phyloP scores from a whole-genome alignment of 2,329 filamentous ascomycete species.

The Orbilia brochopaga region DNA sequence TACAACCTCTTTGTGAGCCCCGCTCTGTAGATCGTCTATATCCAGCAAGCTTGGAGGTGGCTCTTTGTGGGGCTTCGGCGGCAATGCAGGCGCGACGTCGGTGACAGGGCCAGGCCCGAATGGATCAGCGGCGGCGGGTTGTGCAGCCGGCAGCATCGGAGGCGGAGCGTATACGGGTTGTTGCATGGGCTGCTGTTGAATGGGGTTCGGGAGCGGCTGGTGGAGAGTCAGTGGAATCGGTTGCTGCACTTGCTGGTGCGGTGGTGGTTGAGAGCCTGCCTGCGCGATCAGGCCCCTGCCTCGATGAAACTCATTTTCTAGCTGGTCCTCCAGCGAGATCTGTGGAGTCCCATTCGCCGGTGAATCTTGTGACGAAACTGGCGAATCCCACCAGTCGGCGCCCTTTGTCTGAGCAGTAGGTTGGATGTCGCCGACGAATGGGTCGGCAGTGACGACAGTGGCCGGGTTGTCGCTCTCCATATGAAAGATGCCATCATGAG shows the following conservation, averaged over 20 bases:
- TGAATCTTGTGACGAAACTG: conserved; percentile 23
- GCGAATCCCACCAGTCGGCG: conserved; percentile 46
- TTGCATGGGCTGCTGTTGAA: conserved; percentile 14
- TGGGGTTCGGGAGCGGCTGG: conserved; percentile 7
- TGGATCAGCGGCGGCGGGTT: conserved; percentile 7
- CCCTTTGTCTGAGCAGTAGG: conserved; percentile 8
- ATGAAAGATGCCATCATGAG: conserved; percentile 37
- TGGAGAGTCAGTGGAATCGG: conserved; percentile 6
- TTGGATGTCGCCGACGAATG: conserved; percentile 19
- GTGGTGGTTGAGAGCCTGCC: not conserved
- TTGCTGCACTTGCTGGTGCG: conserved; percentile 3
- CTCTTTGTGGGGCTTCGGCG: conserved; percentile 11
- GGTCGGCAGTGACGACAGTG: conserved; percentile 10
- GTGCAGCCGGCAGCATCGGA: not conserved
- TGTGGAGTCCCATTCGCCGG: conserved; percentile 16
- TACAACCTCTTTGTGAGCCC: conserved; percentile 31
- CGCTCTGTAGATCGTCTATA: conserved; percentile 24
- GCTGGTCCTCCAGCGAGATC: conserved; percentile 36
- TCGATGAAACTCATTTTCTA: conserved; percentile 43
- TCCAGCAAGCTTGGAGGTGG: conserved; percentile 29
- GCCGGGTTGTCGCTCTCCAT: conserved; percentile 30
- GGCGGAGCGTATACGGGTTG: not conserved
- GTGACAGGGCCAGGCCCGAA: not conserved
- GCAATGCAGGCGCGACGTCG: conserved; percentile 18
- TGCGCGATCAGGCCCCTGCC: conserved; percentile 34